These are phyloP conservation scores for Fusarium sp. DNA, from an alignment of 2,329 filamentous ascomycete species.

Conservation along the genomic window DNA sequence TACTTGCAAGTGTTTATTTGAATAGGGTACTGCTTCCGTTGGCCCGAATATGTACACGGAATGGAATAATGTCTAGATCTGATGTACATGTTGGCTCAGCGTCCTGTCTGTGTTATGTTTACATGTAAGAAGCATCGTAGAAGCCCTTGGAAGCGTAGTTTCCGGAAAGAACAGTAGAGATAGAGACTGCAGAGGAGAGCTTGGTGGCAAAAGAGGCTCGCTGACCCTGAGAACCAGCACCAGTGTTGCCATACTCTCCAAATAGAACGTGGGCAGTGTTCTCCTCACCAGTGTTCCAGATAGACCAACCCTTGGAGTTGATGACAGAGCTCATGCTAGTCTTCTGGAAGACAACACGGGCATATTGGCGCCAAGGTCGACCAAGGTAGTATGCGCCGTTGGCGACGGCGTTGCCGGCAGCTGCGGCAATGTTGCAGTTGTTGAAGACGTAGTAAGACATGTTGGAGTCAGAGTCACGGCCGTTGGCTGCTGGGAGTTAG, in stretches of 20 bases:
- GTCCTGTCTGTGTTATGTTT: not conserved
- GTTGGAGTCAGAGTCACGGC: constrained; percentile 47
- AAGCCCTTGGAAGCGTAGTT: constrained; percentile 33
- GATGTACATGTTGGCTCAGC: not conserved
- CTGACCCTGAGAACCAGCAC: constrained; percentile 63
- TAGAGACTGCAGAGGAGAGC: constrained; percentile 48
- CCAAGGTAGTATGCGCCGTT: constrained; percentile 58
- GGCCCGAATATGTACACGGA: not conserved
- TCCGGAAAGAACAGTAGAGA: constrained; percentile 42
- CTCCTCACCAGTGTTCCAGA: constrained; percentile 61
- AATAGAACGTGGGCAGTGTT: constrained; percentile 64
- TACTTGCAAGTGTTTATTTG: not conserved
- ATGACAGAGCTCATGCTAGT: constrained; percentile 64
- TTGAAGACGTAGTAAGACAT: constrained; percentile 59
- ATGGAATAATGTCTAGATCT: not conserved
- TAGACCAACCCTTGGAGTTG: constrained; percentile 66
- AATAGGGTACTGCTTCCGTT: not conserved
- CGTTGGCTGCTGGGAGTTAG: constrained; percentile 49
- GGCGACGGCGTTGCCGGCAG: constrained; percentile 49
- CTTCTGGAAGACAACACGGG: constrained; percentile 60
- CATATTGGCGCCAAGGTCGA: constrained; percentile 58
- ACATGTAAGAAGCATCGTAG: constrained; percentile 37
- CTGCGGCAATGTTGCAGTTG: constrained; percentile 54
- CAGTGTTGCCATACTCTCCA: constrained; percentile 68
- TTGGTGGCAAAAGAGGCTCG: constrained; percentile 44